phyloP scores from a whole-genome alignment of 257 asterid species.

The Fraxinus americana region DNA sequence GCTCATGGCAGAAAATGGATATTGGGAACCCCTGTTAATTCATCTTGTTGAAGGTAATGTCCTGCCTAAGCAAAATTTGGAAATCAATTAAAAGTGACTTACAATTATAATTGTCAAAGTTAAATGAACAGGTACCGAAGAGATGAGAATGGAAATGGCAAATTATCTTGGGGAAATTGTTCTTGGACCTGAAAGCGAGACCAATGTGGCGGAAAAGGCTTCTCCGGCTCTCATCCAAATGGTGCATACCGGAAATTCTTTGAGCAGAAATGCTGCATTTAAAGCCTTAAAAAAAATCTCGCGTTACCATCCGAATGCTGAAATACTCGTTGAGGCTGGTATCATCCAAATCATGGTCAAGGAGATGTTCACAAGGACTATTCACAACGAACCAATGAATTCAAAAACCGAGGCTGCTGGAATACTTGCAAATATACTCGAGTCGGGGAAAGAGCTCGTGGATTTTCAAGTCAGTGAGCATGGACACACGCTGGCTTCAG shows the following conservation, averaged over 20 bases:
- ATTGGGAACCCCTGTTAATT: constrained; percentile 67
- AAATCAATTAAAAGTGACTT: neutral
- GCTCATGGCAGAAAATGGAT: constrained; percentile 84
- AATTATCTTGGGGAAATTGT: constrained; percentile 59
- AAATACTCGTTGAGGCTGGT: constrained; percentile 59
- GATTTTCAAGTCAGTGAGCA: constrained; percentile 48
- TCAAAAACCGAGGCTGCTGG: constrained; percentile 62
- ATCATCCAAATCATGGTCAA: constrained; percentile 58
- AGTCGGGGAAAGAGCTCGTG: constrained; percentile 59
- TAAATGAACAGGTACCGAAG: constrained; percentile 60
- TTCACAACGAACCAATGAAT: constrained; percentile 44
- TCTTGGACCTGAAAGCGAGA: constrained; percentile 55
- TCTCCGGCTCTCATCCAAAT: constrained; percentile 69
- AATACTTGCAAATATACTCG: constrained; percentile 71
- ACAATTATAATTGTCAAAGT: neutral
- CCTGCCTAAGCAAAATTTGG: neutral
- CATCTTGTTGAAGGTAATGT: constrained; percentile 63
- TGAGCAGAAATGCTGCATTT: constrained; percentile 65
- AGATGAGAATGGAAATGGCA: constrained; percentile 67
- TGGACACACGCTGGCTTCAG: constrained; percentile 71
- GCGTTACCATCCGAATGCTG: constrained; percentile 48
- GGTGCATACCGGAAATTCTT: constrained; percentile 51
- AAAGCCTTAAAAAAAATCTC: constrained; percentile 69
- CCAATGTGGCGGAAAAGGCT: constrained; percentile 62
- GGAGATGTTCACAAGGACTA: constrained; percentile 59